phyloP scores from a whole-genome alignment of 345 rosid genomes.

The Moricandia arvensis region DNA sequence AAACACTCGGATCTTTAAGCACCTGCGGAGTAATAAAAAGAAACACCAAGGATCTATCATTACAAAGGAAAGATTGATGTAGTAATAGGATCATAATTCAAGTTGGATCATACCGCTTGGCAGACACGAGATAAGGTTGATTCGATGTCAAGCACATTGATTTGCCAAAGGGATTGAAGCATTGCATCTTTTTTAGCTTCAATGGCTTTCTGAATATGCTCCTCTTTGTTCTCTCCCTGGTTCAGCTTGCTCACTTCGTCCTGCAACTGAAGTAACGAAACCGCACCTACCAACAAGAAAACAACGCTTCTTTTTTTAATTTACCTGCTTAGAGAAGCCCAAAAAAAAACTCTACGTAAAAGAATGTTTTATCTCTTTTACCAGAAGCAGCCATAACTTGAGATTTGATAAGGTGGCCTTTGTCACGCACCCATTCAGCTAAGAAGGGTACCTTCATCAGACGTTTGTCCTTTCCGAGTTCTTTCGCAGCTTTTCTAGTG shows the following conservation, averaged over 20 bases:
- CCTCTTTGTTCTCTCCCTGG: conserved; percentile 67
- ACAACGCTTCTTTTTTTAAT: too few species aligned
- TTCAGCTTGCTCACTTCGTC: conserved; percentile 74
- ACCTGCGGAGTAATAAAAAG: conserved; percentile 46
- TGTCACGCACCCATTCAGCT: conserved; percentile 99
- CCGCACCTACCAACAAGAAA: conserved; percentile 73
- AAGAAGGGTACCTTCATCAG: conserved; percentile 88
- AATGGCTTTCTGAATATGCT: conserved; percentile 57
- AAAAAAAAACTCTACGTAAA: neutral
- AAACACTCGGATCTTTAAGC: conserved; percentile 74
- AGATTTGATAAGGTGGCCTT: conserved; percentile 86
- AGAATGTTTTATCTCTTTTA: conserved; percentile 19
- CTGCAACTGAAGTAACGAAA: conserved; percentile 71
- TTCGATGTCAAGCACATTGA: conserved; percentile 92
- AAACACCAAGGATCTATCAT: neutral
- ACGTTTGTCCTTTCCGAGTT: conserved; percentile 84
- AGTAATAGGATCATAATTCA: neutral
- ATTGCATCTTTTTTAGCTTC: conserved; percentile 77
- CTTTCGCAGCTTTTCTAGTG: conserved; percentile 84
- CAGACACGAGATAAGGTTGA: conserved; percentile 80
- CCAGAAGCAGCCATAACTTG: conserved; percentile 99
- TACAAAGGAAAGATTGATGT: neutral
- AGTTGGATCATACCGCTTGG: conserved; percentile 55
- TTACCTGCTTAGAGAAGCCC: too few species aligned
- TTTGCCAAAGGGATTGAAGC: conserved; percentile 94